Evolutionary conservation across 352 stramenopile genomes (phyloP).

Genomic region (Phytophthora melonis): DNA sequence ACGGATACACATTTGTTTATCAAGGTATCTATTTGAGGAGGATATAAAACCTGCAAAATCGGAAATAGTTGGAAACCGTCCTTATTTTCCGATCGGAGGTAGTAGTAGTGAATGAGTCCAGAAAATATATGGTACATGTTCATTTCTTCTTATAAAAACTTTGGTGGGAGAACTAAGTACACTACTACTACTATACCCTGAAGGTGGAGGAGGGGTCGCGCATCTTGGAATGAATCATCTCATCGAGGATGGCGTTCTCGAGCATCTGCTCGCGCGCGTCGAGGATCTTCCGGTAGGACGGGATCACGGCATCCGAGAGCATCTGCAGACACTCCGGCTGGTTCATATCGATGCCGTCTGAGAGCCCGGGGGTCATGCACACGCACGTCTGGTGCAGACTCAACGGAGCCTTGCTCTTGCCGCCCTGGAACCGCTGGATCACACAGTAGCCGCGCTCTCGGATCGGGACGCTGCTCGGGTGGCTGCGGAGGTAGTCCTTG

Average conservation of each 20-base stretch:
- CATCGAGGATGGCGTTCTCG: constrained; percentile 49
- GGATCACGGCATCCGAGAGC: constrained; percentile 40
- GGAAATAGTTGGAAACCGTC: no score
- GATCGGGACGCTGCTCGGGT: constrained; percentile 43
- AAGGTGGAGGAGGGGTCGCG: constrained; percentile 3
- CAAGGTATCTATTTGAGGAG: no score
- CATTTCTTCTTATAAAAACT: constrained; percentile 26
- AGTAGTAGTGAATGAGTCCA: no score
- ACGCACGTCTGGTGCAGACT: constrained; percentile 43
- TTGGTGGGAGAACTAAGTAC: constrained; percentile 14
- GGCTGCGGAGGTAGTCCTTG: constrained; percentile 21
- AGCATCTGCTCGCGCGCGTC: constrained; percentile 47
- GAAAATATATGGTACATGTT: constrained; percentile 48
- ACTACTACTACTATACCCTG: constrained; percentile 37
- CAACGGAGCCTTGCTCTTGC: constrained; percentile 20
- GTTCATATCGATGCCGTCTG: constrained; percentile 35
- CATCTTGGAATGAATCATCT: constrained; percentile 44
- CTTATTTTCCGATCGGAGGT: no score
- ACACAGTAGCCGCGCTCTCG: constrained; percentile 48
- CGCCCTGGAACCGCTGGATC: constrained; percentile 25
- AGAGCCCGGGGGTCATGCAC: constrained; percentile 46
- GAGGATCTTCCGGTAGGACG: constrained; percentile 52
- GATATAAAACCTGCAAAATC: no score
- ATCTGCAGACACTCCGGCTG: constrained; percentile 44
- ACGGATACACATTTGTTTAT: no score